A percentile compares a stretch with the other conserved stretches of the same genome.
Evolutionary conservation across 2,329 filamentous ascomycete species (phyloP).

Genomic region (Fusarium illudens): DNA sequence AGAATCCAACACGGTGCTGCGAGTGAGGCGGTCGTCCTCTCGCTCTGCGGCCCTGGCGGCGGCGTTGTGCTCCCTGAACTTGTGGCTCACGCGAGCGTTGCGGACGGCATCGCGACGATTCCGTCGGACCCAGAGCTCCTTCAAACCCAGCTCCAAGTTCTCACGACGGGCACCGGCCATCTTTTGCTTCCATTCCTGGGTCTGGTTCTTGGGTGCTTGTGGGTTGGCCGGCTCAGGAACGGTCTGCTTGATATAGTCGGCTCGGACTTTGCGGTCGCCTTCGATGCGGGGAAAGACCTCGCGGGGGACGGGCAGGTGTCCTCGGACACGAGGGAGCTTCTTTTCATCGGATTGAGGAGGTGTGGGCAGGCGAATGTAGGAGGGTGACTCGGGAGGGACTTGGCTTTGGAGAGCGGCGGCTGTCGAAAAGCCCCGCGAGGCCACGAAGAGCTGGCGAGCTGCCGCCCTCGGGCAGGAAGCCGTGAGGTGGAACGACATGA

Average conservation of each 20-base stretch:
- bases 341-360: constrained; percentile 73
- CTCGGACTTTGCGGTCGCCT: constrained; percentile 67
- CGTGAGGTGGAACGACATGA: constrained; percentile 43
- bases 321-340: constrained; percentile 66
- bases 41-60: constrained; percentile 71
- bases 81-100: constrained; percentile 52
- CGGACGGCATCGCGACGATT: constrained; percentile 50
- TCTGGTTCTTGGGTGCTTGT: constrained; percentile 48
- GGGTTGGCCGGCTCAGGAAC: constrained; percentile 62
- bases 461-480: constrained; percentile 39
- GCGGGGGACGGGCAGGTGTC: constrained; percentile 83
- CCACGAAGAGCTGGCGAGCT: constrained; percentile 38
- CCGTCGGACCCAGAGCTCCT: constrained; percentile 74
- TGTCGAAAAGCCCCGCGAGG: constrained; percentile 47
- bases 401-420: constrained; percentile 55
- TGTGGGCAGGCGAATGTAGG: constrained; percentile 83
- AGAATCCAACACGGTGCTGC: constrained; percentile 67
- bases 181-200: constrained; percentile 70
- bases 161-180: constrained; percentile 77
- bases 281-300: constrained; percentile 73
- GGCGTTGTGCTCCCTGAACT: constrained; percentile 56
- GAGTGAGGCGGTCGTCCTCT: constrained; percentile 80
- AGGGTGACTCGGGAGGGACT: constrained; percentile 86
- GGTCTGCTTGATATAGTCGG: constrained; percentile 67
- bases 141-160: constrained; percentile 76